These are phyloP conservation scores for Lepidopterella palustris DNA, from an alignment of 495 filamentous ascomycete genomes.

Conservation along the genomic window DNA sequence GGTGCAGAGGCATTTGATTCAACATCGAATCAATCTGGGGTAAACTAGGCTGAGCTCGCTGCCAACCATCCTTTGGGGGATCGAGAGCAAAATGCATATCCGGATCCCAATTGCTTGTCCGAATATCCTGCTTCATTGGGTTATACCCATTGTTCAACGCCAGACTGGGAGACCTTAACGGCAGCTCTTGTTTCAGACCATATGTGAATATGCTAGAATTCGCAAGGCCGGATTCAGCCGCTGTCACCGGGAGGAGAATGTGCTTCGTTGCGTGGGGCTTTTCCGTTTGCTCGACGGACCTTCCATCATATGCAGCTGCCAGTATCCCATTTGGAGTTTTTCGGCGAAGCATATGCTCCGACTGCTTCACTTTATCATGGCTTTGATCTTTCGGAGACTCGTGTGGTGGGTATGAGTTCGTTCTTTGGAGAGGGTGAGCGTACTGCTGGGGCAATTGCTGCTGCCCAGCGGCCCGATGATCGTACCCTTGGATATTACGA, in stretches of 20 bases:
- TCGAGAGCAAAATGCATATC: slow-evolving; percentile 23
- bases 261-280: slow-evolving; percentile 81
- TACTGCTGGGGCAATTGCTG: slow-evolving; percentile 36
- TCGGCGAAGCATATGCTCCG: slow-evolving; percentile 73
- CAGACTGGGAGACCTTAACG: slow-evolving; percentile 14
- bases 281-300: slow-evolving; percentile 63
- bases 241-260: slow-evolving; percentile 64
- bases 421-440: slow-evolving; percentile 36
- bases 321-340: slow-evolving; percentile 94
- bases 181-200: slow-evolving; percentile 14
- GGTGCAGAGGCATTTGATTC: slow-evolving; percentile 34
- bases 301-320: slow-evolving; percentile 89
- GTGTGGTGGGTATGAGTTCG: slow-evolving; percentile 20
- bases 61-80: slow-evolving; percentile 14
- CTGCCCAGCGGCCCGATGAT: slow-evolving; percentile 18
- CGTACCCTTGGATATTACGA: slow-evolving; percentile 15
- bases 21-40: slow-evolving; percentile 39
- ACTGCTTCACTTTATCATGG: slow-evolving; percentile 31
- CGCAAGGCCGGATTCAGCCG: slow-evolving; percentile 2
- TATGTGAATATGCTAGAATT: slow-evolving; percentile 17
- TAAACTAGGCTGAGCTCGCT: slow-evolving; percentile 17
- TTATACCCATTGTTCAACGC: slow-evolving; percentile 4
- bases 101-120: slow-evolving; percentile 19
- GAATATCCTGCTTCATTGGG: slow-evolving; percentile 4
- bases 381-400: slow-evolving; percentile 15